Base-by-base conservation (phyloP, 2,329 filamentous ascomycete genomes). In the Blastomyces percursus region DNA sequence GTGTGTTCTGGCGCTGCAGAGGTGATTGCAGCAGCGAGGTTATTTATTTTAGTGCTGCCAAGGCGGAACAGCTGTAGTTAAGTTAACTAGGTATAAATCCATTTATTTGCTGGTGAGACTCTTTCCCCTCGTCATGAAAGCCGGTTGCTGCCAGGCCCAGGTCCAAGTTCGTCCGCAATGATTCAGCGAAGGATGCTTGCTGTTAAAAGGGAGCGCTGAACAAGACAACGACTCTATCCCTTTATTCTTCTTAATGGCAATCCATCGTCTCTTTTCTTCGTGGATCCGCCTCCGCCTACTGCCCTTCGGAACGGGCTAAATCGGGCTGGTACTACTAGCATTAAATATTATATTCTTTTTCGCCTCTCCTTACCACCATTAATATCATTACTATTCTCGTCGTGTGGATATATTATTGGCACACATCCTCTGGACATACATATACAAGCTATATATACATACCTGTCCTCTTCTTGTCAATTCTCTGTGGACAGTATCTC, bases 211-310 rank as follows among this genome's bases (percentile, higher is more conserved):
- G 21, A 35, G 32, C 32, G 1, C 8, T 35, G 35, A 38, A 12
- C 35, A 38, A 12, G 35, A 12, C 9, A 11, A 38, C 1, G 2
- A n/a, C 24, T 51, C 27, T 51, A 1, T 51, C 27, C 8, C 4
- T 9, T 51, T 51, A 4, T 54, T 16, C 12, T 52, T 30, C 27
- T 48, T 51, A 9, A 38, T 52, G 30, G 59, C 59, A 38, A 48
- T 46, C 12, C 30, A 4, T 30, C 35, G 11, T 61, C 46, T 44
- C 24, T 16, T 30, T 21, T 24, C 9, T 8, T 48, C 59, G 54
- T 35, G 48, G 32, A 24, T 40, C 50, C 65, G 32, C 62, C 61
- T 61, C 46, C 27, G 42, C 59, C 56, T 9, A 58, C 50, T 65
- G 44, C 7, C 30, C 19, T n/a, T 38, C 32, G 30, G 30, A 55